These are phyloP conservation scores for Lotus japonicus DNA, from an alignment of 306 rosid genomes.

Conservation along the genomic window DNA sequence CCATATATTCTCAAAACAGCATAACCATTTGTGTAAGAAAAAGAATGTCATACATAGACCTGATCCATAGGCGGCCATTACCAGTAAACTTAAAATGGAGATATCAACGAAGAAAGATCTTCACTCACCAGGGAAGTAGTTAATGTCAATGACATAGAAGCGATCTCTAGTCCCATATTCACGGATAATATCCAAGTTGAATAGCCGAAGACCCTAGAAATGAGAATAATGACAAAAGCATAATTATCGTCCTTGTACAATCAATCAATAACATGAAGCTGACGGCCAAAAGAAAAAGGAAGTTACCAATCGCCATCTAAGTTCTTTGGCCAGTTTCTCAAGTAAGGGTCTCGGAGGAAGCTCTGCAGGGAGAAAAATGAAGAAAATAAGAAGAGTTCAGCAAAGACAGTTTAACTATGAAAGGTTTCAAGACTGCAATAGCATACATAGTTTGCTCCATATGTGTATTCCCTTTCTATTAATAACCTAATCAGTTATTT, in stretches of 20 bases:
- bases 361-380: constrained; percentile 46
- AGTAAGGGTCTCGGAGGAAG: constrained; percentile 90
- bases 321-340: constrained; percentile 84
- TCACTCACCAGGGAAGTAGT: constrained; percentile 82
- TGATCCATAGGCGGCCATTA: too few species aligned
- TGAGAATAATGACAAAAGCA: not conserved
- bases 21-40: not conserved
- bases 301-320: constrained; percentile 66
- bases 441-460: not conserved
- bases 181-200: constrained; percentile 85
- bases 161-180: constrained; percentile 63
- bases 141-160: constrained; percentile 85
- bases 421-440: constrained; percentile 1
- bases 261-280: not conserved
- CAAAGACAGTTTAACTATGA: not conserved
- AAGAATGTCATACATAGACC: not conserved
- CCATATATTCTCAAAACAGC: not conserved
- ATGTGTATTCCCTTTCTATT: constrained; percentile 8
- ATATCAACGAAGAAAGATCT: not conserved
- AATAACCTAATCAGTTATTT: not conserved
- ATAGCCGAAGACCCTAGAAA: constrained; percentile 70
- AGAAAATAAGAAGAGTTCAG: constrained; percentile 9
- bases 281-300: not conserved
- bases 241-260: not conserved
- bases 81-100: not conserved